Percentiles rank a stretch among this genome's conserved stretches.
Evolutionary conservation across 306 rosid species (phyloP).

Genomic region (Cicer bijugum): DNA sequence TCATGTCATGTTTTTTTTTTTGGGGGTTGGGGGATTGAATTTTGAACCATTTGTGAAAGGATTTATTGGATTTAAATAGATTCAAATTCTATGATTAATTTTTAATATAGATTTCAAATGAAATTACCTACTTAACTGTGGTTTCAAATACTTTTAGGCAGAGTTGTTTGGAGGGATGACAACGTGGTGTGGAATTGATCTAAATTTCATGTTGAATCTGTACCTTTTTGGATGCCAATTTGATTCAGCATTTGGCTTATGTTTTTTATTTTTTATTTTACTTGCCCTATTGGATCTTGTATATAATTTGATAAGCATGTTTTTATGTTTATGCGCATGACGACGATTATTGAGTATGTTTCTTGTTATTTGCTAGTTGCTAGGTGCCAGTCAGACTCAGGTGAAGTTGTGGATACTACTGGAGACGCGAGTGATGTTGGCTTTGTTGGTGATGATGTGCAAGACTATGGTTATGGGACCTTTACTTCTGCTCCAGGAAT

Average conservation of each 20-base stretch:
- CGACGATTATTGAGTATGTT: background rate
- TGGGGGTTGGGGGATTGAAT: background rate
- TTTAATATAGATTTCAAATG: slow-evolving; percentile 16
- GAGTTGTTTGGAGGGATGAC: slow-evolving; percentile 9
- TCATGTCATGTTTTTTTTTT: background rate
- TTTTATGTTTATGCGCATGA: slow-evolving; percentile 21
- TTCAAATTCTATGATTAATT: slow-evolving; percentile 2
- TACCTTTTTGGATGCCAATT: background rate
- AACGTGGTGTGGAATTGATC: background rate
- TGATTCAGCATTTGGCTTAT: background rate
- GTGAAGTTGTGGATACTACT: slow-evolving; percentile 53
- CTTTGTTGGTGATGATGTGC: slow-evolving; percentile 72
- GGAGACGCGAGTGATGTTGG: slow-evolving; percentile 78
- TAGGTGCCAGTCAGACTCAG: slow-evolving; percentile 69
- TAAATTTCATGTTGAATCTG: background rate
- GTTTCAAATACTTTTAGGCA: background rate
- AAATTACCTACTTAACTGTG: slow-evolving; percentile 4
- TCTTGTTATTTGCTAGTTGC: slow-evolving; percentile 61
- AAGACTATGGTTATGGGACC: slow-evolving; percentile 67
- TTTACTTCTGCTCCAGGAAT: slow-evolving; percentile 77
- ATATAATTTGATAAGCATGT: background rate
- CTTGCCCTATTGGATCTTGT: background rate
- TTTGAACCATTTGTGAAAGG: slow-evolving; percentile 9
- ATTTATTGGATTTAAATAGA: background rate
- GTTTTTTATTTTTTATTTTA: background rate